Evolutionary conservation across 805 yeast genomes (phyloP).

Genomic region (Nakazawaea peltata): DNA sequence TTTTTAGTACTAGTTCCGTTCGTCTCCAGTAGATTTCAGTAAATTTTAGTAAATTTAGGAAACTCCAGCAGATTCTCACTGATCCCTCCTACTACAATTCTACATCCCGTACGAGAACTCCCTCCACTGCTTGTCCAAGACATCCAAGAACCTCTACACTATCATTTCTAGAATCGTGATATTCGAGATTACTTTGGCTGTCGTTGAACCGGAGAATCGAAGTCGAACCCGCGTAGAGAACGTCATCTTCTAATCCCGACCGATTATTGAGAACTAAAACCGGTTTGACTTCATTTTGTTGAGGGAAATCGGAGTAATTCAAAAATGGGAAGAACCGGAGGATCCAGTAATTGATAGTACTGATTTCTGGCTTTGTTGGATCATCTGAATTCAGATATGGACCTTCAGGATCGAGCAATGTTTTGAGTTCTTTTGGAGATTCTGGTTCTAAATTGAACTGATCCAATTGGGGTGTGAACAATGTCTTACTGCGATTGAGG

Average conservation of each 20-base stretch:
- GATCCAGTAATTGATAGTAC: slow-evolving; percentile 68
- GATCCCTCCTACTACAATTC: slow-evolving; percentile 24
- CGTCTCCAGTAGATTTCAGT: too few relatives aligned
- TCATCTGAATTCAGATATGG: slow-evolving; percentile 6
- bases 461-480: too few relatives aligned
- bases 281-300: slow-evolving; percentile 15
- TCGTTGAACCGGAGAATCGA: slow-evolving; percentile 45
- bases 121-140: slow-evolving; percentile 59
- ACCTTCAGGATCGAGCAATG: not conserved
- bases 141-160: slow-evolving; percentile 49
- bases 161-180: slow-evolving; percentile 32
- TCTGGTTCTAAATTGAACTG: too few relatives aligned
- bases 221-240: slow-evolving; percentile 62
- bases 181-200: slow-evolving; percentile 15
- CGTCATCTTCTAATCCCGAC: slow-evolving; percentile 66
- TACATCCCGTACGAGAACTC: slow-evolving; percentile 53
- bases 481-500: too few relatives aligned
- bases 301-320: slow-evolving; percentile 22
- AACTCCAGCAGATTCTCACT: too few relatives aligned
- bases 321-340: slow-evolving; percentile 59
- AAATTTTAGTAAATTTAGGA: too few relatives aligned
- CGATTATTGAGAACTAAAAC: slow-evolving; percentile 58
- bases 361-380: slow-evolving; percentile 28
- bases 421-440: not conserved
- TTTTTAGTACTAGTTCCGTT: too few relatives aligned